phyloP scores from a whole-genome alignment of 495 filamentous ascomycete genomes.

The Penicillium herquei region DNA sequence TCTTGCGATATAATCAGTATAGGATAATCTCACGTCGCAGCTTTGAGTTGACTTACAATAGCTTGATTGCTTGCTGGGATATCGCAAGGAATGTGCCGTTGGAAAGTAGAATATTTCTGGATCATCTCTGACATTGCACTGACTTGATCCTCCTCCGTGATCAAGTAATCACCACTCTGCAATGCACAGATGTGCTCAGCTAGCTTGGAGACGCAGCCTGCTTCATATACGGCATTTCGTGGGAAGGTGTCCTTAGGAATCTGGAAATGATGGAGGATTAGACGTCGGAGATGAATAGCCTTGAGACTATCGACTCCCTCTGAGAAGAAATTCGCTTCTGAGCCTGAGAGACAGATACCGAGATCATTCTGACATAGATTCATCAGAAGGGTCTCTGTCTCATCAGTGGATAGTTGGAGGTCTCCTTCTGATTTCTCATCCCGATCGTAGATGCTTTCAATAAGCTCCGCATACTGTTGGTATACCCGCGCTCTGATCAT shows the following conservation, averaged over 20 bases:
- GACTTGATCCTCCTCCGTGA: conserved; percentile 26
- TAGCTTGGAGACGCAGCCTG: conserved; percentile 44
- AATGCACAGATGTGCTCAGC: conserved; percentile 44
- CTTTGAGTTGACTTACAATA: conserved; percentile 34
- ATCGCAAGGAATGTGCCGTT: conserved; percentile 29
- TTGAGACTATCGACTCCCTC: conserved; percentile 61
- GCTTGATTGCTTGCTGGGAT: conserved; percentile 21
- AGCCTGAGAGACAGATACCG: conserved; percentile 35
- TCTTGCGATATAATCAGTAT: conserved; percentile 26
- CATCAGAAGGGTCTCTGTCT: conserved; percentile 43
- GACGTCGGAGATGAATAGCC: conserved; percentile 54
- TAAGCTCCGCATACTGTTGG: conserved; percentile 40
- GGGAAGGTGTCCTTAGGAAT: conserved; percentile 26
- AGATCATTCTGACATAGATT: conserved; percentile 39
- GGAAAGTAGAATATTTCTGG: conserved; percentile 48
- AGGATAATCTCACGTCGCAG: no score
- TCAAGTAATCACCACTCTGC: conserved; percentile 29
- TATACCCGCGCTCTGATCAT: conserved; percentile 58
- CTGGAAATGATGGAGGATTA: conserved; percentile 47
- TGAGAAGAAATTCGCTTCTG: conserved; percentile 51
- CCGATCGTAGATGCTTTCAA: conserved; percentile 47
- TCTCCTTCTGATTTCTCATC: conserved; percentile 27
- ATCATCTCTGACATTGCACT: conserved; percentile 45
- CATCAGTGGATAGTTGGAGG: conserved; percentile 35
- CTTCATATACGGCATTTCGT: conserved; percentile 54